Conservation (phyloP, 192 early-diverging fungal species). For the Podila minutissima region DNA sequence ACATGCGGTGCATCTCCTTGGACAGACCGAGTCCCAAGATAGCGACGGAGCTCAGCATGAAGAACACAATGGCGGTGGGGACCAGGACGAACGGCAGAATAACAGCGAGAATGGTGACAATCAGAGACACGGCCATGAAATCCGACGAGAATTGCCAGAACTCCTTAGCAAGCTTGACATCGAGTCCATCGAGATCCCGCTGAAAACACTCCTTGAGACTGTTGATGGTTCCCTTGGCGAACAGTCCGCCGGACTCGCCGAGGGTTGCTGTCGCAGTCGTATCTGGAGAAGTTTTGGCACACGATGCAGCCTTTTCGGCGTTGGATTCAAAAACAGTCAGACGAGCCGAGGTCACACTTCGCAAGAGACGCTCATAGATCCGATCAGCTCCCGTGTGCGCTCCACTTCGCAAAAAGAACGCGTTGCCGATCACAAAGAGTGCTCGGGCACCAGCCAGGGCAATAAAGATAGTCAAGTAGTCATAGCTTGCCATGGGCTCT, state of each 20-base stretch:
- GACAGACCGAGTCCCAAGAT: slow-evolving; percentile 35
- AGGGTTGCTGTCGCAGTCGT: background rate
- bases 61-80: slow-evolving; percentile 12
- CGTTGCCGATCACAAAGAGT: slow-evolving; percentile 40
- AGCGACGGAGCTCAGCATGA: slow-evolving; percentile 32
- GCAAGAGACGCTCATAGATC: slow-evolving; percentile 26
- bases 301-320: slow-evolving; percentile 24
- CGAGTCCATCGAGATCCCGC: slow-evolving; percentile 39
- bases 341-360: slow-evolving; percentile 23
- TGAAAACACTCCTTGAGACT: slow-evolving; percentile 40
- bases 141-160: slow-evolving; percentile 48
- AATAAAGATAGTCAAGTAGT: slow-evolving; percentile 26
- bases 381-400: slow-evolving; percentile 28
- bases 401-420: slow-evolving; percentile 30
- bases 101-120: slow-evolving; percentile 11
- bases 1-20: slow-evolving; percentile 51
- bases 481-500: slow-evolving; percentile 1
- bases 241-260: slow-evolving; percentile 37
- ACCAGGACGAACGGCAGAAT: slow-evolving; percentile 27
- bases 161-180: slow-evolving; percentile 46
- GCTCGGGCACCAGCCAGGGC: slow-evolving; percentile 20
- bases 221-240: slow-evolving; percentile 36
- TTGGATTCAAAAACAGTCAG: slow-evolving; percentile 41
- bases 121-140: slow-evolving; percentile 17
- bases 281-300: background rate